phyloP scores from a whole-genome alignment of 768 basidiomycete species.

The Austroboletus eburneus region DNA sequence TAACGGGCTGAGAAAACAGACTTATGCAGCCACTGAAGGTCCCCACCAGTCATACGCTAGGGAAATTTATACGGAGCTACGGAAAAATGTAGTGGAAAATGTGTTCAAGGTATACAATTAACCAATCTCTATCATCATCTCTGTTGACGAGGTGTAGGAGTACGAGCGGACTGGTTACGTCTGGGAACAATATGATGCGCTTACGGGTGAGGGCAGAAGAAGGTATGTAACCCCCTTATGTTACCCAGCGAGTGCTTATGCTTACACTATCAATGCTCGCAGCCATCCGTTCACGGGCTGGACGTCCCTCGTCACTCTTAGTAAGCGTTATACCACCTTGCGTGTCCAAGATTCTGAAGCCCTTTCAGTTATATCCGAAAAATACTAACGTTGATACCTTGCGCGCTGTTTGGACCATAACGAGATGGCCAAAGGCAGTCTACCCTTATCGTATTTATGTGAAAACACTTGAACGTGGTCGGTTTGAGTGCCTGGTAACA shows the following conservation, averaged over 20 bases:
- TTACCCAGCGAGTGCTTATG: slow-evolving; percentile 6
- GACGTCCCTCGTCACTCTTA: slow-evolving; percentile 86
- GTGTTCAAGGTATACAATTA: slow-evolving; percentile 57
- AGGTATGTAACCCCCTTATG: slow-evolving; percentile 50
- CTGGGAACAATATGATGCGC: slow-evolving; percentile 95
- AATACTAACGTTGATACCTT: slow-evolving; percentile 40
- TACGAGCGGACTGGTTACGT: slow-evolving; percentile 91
- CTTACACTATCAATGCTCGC: no score
- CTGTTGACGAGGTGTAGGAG: slow-evolving; percentile 48
- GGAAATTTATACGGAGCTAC: slow-evolving; percentile 74
- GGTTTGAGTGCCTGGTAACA: no score
- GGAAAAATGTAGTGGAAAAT: slow-evolving; percentile 82
- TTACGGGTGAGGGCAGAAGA: slow-evolving; percentile 77
- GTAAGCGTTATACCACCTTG: slow-evolving; percentile 46
- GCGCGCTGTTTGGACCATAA: not conserved
- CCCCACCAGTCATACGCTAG: slow-evolving; percentile 73
- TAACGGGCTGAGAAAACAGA: slow-evolving; percentile 40
- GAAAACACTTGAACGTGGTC: no score
- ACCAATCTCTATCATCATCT: not conserved
- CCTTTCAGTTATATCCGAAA: slow-evolving; percentile 59
- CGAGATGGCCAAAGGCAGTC: not conserved
- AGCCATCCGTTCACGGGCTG: slow-evolving; percentile 98
- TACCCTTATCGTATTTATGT: no score
- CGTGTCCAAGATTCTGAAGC: slow-evolving; percentile 2
- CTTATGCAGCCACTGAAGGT: slow-evolving; percentile 74